phyloP scores from a whole-genome alignment of 192 early-diverging fungal species.

The Diversispora eburnea region DNA sequence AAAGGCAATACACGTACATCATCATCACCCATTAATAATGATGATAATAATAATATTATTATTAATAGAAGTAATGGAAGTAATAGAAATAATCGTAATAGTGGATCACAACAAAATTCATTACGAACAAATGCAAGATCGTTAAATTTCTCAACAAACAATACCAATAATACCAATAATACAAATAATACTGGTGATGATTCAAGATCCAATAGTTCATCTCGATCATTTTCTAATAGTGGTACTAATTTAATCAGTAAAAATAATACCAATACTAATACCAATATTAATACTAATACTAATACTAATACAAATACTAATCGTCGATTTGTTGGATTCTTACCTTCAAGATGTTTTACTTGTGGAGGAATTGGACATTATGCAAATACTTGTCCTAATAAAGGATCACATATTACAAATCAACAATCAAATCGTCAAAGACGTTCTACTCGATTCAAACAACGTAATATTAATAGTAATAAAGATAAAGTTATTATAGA shows the following conservation, averaged over 20 bases:
- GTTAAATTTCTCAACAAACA: too few species aligned
- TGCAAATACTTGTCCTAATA: slow-evolving; percentile 4
- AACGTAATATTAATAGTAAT: neutral
- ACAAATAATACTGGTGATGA: too few species aligned
- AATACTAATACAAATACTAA: neutral
- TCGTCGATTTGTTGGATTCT: slow-evolving; percentile 12
- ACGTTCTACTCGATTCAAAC: neutral
- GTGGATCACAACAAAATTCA: too few species aligned
- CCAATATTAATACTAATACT: neutral
- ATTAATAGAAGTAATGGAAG: neutral
- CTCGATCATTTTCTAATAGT: neutral
- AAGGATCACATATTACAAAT: neutral
- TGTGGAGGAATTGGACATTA: slow-evolving; percentile 17
- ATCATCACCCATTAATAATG: neutral
- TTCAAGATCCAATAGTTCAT: too few species aligned
- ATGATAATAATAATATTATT: neutral
- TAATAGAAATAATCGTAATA: neutral
- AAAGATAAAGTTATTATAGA: too few species aligned
- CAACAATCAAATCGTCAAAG: neutral
- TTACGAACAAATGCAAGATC: too few species aligned
- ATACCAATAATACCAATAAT: too few species aligned
- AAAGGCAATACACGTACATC: neutral
- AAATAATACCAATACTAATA: neutral
- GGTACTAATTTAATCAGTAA: neutral
- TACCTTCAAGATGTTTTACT: slow-evolving; percentile 16